Evolutionary conservation across 2,329 filamentous ascomycete species (phyloP).

Genomic region (Mycocentrospora acerina): DNA sequence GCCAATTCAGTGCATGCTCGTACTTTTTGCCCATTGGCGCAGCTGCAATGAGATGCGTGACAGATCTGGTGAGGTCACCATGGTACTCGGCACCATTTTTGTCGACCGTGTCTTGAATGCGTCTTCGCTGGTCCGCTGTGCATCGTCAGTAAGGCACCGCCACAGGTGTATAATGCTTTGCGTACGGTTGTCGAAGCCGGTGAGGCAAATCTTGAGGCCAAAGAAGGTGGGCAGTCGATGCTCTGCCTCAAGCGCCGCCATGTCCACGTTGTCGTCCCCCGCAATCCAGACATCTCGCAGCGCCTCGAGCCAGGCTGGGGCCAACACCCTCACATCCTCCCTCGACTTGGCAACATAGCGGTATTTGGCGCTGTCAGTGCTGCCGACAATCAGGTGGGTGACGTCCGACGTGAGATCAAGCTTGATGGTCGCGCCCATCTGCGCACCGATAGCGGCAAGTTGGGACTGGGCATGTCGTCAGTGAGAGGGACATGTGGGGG

Average conservation of each 20-base stretch:
- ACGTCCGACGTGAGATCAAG: slow-evolving; percentile 94
- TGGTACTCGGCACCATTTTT: slow-evolving; percentile 80
- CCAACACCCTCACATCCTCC: slow-evolving; percentile 80
- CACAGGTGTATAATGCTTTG: not conserved
- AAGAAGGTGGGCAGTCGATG: slow-evolving; percentile 66
- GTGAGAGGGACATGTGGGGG: slow-evolving; percentile 1
- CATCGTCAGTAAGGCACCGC: slow-evolving; percentile 25
- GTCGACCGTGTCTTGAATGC: slow-evolving; percentile 67
- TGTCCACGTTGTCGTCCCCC: slow-evolving; percentile 73
- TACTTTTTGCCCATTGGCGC: slow-evolving; percentile 87
- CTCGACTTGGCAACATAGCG: slow-evolving; percentile 89
- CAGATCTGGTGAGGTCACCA: slow-evolving; percentile 79
- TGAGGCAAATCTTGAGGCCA: slow-evolving; percentile 66
- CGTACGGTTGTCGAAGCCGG: slow-evolving; percentile 68
- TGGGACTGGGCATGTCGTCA: slow-evolving; percentile 44
- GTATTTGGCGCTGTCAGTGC: slow-evolving; percentile 89
- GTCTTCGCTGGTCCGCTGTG: slow-evolving; percentile 64
- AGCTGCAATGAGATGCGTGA: slow-evolving; percentile 84
- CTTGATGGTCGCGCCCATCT: slow-evolving; percentile 86
- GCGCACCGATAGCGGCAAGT: slow-evolving; percentile 64
- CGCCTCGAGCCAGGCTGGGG: slow-evolving; percentile 80
- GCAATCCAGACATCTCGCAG: slow-evolving; percentile 78
- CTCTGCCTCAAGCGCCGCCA: slow-evolving; percentile 66
- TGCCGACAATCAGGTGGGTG: slow-evolving; percentile 89
- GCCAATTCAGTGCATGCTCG: slow-evolving; percentile 80